Evolutionary conservation across 805 yeast species (phyloP).

Genomic region (Pichia gijzeniarum): DNA sequence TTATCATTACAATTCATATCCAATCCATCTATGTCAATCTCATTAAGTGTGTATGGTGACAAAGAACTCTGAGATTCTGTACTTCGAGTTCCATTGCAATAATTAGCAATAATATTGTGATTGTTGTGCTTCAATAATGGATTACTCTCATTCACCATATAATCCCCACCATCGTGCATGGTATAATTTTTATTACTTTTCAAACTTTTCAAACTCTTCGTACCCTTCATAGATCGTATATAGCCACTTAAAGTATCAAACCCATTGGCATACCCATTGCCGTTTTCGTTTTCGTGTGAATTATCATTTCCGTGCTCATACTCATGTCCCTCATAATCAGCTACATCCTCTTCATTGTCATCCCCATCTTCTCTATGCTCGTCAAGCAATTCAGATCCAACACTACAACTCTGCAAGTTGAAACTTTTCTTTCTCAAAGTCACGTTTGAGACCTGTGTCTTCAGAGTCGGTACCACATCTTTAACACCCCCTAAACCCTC

Average conservation of each 20-base stretch:
- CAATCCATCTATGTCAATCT: too few species aligned
- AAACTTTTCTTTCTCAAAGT: slow-evolving; percentile 5
- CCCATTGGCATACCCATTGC: neutral
- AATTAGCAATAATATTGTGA: neutral
- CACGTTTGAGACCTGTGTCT: slow-evolving; percentile 12
- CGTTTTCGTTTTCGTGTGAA: too few species aligned
- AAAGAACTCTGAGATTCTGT: too few species aligned
- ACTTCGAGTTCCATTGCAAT: neutral
- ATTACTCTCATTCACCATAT: neutral
- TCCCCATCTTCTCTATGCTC: neutral
- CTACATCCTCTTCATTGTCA: too few species aligned
- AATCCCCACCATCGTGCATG: too few species aligned
- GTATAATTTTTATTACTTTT: neutral
- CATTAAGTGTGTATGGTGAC: too few species aligned
- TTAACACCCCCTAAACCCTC: neutral
- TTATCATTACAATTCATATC: neutral
- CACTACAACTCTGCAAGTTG: neutral
- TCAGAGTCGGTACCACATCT: slow-evolving; percentile 21
- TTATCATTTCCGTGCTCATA: too few species aligned
- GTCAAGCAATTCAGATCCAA: neutral
- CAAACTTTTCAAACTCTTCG: neutral
- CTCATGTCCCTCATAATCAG: too few species aligned
- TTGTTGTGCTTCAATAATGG: neutral
- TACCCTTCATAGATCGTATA: neutral
- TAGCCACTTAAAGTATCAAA: neutral